phyloP scores from a whole-genome alignment of 2,329 filamentous ascomycete genomes.

The Colletotrichum caudatum region DNA sequence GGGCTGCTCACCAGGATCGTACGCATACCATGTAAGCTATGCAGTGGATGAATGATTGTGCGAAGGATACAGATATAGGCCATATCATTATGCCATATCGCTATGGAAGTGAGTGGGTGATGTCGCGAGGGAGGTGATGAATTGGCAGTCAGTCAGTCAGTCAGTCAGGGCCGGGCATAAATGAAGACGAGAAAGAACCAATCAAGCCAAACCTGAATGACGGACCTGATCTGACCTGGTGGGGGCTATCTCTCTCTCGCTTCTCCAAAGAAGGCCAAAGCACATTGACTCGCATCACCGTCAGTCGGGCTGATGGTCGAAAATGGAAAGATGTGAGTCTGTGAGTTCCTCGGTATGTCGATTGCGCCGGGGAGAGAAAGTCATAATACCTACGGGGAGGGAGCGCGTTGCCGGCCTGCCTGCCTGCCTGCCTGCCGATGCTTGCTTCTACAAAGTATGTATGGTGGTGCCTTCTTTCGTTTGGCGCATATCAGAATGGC shows the following conservation, averaged over 20 bases:
- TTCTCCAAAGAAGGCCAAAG: slow-evolving; percentile 20
- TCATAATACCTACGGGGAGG: not conserved
- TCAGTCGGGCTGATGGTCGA: not conserved
- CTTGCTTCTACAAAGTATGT: no score
- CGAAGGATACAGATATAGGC: not conserved
- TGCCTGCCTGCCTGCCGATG: no score
- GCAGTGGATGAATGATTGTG: not conserved
- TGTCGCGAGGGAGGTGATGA: not conserved
- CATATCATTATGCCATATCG: not conserved
- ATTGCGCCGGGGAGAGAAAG: not conserved
- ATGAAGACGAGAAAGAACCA: not conserved
- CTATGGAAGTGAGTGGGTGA: not conserved
- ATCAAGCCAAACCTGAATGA: not conserved
- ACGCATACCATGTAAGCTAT: no score
- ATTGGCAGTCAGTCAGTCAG: not conserved
- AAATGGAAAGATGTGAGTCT: slow-evolving; percentile 1
- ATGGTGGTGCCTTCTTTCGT: no score
- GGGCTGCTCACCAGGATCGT: no score
- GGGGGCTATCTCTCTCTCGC: not conserved
- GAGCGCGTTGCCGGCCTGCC: no score
- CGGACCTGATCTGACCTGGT: not conserved
- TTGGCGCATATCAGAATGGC: not conserved
- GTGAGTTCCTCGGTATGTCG: not conserved
- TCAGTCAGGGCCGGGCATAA: not conserved
- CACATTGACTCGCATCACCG: slow-evolving; percentile 15